Percentiles rank a stretch among this genome's conserved stretches.
Evolutionary conservation across 2,329 filamentous ascomycete genomes (phyloP).

Genomic region (Aspergillus floridensis): DNA sequence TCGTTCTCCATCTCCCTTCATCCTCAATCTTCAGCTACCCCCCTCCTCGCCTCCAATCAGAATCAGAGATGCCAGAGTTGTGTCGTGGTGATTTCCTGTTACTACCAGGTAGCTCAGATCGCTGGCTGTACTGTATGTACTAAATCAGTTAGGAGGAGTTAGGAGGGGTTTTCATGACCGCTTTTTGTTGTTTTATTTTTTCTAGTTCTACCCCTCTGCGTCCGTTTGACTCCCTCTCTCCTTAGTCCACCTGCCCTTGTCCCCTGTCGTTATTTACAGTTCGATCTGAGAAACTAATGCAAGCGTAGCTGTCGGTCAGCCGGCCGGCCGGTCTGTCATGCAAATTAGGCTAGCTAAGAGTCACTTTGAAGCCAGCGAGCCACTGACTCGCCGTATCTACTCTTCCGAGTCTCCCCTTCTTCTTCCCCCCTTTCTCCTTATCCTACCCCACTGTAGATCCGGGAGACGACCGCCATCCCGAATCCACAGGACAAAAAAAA

Average conservation of each 20-base stretch:
- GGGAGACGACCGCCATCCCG: neutral
- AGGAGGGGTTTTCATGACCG: neutral
- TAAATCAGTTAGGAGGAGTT: neutral
- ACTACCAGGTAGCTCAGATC: neutral
- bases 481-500: neutral
- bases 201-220: neutral
- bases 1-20: neutral
- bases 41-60: neutral
- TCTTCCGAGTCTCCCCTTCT: neutral
- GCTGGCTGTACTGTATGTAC: neutral
- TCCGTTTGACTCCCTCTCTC: neutral
- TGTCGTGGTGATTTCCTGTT: neutral
- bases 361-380: neutral
- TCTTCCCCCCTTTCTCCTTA: neutral
- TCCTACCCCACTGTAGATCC: neutral
- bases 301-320: neutral
- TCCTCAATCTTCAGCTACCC: neutral
- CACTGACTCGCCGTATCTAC: neutral
- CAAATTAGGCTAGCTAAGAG: neutral
- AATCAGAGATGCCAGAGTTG: neutral
- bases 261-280: neutral
- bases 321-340: neutral
- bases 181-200: neutral
- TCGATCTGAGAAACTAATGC: neutral
- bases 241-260: neutral